Evolutionary conservation across 2,329 filamentous ascomycete genomes (phyloP).

Genomic region (Ophiostoma piceae): DNA sequence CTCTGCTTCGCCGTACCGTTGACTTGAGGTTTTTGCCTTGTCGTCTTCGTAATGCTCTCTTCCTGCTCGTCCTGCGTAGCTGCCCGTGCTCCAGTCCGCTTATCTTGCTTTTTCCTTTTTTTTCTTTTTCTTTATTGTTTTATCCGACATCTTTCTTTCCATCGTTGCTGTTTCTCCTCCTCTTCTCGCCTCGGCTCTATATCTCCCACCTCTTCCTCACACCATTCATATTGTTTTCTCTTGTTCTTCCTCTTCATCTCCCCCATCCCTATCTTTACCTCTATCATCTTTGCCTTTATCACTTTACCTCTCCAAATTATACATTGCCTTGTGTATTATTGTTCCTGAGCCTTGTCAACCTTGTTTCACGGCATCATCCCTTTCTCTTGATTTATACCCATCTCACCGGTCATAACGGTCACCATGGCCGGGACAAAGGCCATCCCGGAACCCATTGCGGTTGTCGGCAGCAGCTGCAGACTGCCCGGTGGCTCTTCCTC

Average conservation of each 20-base stretch:
- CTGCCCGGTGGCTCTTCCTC: conserved; percentile 24
- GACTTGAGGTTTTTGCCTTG: not conserved
- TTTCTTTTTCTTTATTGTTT: not conserved
- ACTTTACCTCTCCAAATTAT: not conserved
- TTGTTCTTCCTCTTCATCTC: not conserved
- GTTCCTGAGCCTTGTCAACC: not conserved
- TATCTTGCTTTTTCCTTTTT: not conserved
- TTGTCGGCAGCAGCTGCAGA: conserved; percentile 26
- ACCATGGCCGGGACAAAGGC: conserved; percentile 8
- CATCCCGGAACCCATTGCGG: conserved; percentile 26
- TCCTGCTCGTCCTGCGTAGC: not conserved
- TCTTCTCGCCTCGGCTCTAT: not conserved
- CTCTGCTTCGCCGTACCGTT: not conserved
- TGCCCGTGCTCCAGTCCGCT: not conserved
- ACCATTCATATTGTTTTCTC: not conserved
- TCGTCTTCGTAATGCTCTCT: not conserved
- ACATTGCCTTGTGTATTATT: not conserved
- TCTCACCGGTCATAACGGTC: not conserved
- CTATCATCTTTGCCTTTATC: not conserved
- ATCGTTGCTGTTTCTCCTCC: not conserved
- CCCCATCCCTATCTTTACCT: not conserved
- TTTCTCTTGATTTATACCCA: not conserved
- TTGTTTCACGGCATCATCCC: not conserved
- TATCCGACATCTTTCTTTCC: not conserved
- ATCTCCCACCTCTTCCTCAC: not conserved